Base-by-base conservation (phyloP, 2,329 filamentous ascomycete species). In the Apiospora hydei region DNA sequence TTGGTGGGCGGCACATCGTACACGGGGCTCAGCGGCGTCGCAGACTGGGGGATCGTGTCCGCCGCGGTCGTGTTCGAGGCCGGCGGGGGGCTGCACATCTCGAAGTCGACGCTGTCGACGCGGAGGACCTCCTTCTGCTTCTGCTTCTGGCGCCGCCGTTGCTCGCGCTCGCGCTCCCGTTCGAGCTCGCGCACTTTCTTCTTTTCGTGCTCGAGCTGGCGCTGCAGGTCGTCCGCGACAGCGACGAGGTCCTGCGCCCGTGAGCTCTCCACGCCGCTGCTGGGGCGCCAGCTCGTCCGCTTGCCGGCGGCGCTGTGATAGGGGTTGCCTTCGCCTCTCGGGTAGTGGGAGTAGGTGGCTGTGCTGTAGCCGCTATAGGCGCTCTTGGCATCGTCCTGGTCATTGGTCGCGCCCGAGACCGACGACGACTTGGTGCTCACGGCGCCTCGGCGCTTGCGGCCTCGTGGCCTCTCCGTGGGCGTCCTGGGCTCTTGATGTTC, bases 311-410 rank as follows among this genome's bases (percentile, higher is more conserved):
- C 21, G n/a, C 34, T 64, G 21, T 41, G 4, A 41, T 64, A 64
- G 18, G 57, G 57, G 21, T 41, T 41, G 16, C 30, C 24, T 16
- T 49, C 38, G 16, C 30, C 61, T 5, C 71, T 53, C 30, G 68
- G 71, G 30, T 44, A 16, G 44, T 72, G 61, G 13, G 71, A 57
- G 18, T 21, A 53, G 4, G 71, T 70, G 6, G 71, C 71, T 3
- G 57, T 69, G 57, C 57, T 64, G 57, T 64, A 64, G 66, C n/a
- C 66, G 43, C 66, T 68, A 30, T 68, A 21, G 14, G 41, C 13
- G n/a, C 66, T 68, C 41, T 26, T 26, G n/a, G 26, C n/a, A 34
- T 46, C 66, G 4, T 64, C 57, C 10, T 30, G 21, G 66, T 68
- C n/a, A 30, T 46, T 21, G 6, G 66, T 68, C 8, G 41, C 44